A percentile compares a stretch with the other conserved stretches of the same genome.
Conservation (phyloP, 345 rosid genomes). For the Eucalyptus dawsonii region DNA sequence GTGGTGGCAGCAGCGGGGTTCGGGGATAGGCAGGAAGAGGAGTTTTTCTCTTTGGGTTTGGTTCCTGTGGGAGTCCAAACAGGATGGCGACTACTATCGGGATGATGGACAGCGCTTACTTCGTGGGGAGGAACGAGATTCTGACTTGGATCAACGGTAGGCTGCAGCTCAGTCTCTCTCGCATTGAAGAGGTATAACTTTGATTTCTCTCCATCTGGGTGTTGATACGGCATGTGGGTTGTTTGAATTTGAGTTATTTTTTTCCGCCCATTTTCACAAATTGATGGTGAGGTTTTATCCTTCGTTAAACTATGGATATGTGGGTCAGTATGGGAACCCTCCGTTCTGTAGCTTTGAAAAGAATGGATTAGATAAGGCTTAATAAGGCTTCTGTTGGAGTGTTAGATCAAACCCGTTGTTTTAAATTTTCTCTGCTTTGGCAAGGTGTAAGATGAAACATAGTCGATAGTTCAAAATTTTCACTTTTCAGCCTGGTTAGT, state of each 20-base stretch:
- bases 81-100: constrained; percentile 85
- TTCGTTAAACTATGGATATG: neutral
- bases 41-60: neutral
- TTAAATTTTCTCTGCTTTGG: neutral
- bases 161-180: constrained; percentile 84
- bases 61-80: too few relatives aligned
- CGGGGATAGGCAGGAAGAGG: neutral
- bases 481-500: neutral
- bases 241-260: neutral
- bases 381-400: neutral
- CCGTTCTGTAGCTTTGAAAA: neutral
- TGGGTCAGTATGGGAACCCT: neutral
- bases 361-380: neutral
- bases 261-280: neutral
- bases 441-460: neutral
- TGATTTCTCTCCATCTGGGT: neutral
- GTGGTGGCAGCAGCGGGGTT: neutral
- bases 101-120: constrained; percentile 97
- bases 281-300: neutral
- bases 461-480: neutral
- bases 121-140: constrained; percentile 93
- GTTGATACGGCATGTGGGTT: neutral
- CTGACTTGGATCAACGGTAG: constrained; percentile 85
- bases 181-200: constrained; percentile 70
- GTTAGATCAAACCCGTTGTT: neutral